Evolutionary conservation across 768 basidiomycete genomes (phyloP).

Genomic region (Tylopilus sp.): DNA sequence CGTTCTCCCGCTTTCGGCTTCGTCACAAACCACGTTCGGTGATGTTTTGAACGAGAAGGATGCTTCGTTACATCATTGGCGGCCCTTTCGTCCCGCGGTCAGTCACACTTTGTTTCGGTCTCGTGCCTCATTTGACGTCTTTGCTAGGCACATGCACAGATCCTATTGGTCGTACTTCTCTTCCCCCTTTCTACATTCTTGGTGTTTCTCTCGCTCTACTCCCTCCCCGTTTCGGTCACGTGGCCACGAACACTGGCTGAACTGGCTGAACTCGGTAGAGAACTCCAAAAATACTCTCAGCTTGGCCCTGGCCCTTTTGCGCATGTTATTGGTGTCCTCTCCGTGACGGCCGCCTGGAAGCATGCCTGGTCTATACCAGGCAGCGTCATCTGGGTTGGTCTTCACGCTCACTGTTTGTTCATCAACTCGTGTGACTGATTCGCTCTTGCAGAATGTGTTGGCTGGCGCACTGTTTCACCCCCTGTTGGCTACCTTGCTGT

Average conservation of each 20-base stretch:
- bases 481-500: conserved; percentile 71
- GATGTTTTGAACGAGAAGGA: conserved; percentile 42
- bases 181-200: conserved; percentile 65
- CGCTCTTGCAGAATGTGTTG: conserved; percentile 70
- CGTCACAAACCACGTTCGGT: conserved; percentile 44
- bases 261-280: conserved; percentile 68
- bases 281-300: conserved; percentile 76
- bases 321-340: conserved; percentile 81
- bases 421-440: conserved; percentile 16
- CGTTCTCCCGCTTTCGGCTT: conserved; percentile 55
- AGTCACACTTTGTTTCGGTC: conserved; percentile 14
- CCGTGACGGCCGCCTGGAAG: conserved; percentile 87
- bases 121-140: conserved; percentile 8
- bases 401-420: not conserved
- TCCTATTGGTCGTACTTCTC: conserved; percentile 66
- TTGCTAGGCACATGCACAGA: conserved; percentile 50
- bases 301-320: conserved; percentile 58
- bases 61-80: conserved; percentile 26
- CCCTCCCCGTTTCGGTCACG: conserved; percentile 67
- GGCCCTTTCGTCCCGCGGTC: conserved; percentile 35
- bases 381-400: conserved; percentile 84
- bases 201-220: conserved; percentile 42
- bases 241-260: conserved; percentile 79
- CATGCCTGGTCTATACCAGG: conserved; percentile 98
- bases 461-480: conserved; percentile 87